These are phyloP conservation scores for Neonectria hederae DNA, from an alignment of 2,329 filamentous ascomycete species.

Conservation along the genomic window DNA sequence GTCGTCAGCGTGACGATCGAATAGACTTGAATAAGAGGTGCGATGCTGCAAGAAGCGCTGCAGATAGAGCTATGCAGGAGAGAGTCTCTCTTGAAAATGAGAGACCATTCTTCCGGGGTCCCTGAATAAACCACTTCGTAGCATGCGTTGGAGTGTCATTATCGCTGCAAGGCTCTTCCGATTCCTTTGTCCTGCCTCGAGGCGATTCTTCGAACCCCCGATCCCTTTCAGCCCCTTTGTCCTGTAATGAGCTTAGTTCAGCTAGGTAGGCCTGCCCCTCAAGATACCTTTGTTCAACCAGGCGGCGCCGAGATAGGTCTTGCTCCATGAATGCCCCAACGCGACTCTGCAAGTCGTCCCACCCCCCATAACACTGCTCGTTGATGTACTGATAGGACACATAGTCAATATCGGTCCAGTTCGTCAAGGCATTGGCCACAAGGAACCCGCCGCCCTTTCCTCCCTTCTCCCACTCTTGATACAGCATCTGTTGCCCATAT, in stretches of 20 bases:
- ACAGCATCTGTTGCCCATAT: neutral
- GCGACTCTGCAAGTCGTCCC: neutral
- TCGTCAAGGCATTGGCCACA: neutral
- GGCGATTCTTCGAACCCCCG: neutral
- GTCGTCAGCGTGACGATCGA: too few relatives aligned
- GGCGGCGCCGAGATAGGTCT: neutral
- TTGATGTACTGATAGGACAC: neutral
- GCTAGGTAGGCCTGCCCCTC: neutral
- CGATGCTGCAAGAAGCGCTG: too few relatives aligned
- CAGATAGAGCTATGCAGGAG: too few relatives aligned
- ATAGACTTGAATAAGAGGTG: too few relatives aligned
- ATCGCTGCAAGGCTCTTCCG: neutral
- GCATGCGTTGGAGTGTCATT: too few relatives aligned
- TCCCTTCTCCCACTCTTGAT: neutral
- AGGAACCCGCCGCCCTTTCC: neutral
- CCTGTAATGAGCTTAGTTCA: neutral
- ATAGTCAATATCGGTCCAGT: neutral
- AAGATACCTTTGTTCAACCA: neutral
- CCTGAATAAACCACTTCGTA: too few relatives aligned
- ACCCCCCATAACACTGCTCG: neutral
- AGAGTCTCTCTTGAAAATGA: too few relatives aligned
- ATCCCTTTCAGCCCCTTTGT: neutral
- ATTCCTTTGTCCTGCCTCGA: neutral
- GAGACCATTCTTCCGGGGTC: too few relatives aligned
- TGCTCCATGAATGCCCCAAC: neutral